A percentile compares a stretch with the other conserved stretches of the same genome.
phyloP scores from a whole-genome alignment of 257 asterid genomes.

The Linderniella brevidens region DNA sequence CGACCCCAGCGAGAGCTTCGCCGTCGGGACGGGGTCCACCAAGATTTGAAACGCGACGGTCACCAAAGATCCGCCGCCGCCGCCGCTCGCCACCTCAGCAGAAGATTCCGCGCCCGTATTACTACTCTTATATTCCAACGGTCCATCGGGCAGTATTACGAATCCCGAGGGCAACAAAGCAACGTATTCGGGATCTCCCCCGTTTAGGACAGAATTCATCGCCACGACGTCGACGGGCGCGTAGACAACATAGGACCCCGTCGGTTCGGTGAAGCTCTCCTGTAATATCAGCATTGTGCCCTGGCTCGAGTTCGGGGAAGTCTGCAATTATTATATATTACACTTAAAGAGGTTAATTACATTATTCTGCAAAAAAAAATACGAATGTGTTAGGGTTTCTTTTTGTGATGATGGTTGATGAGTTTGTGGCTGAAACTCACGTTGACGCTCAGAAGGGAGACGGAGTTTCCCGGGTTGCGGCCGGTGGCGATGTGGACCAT shows the following conservation, averaged over 20 bases:
- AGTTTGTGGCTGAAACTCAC: conserved; percentile 40
- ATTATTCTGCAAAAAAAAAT: no score
- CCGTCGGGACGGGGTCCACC: conserved; percentile 41
- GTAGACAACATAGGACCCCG: conserved; percentile 79
- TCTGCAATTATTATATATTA: conserved; percentile 15
- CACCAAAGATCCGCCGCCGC: conserved; percentile 27
- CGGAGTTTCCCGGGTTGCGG: conserved; percentile 45
- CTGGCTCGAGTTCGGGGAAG: conserved; percentile 79
- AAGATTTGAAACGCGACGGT: conserved; percentile 46
- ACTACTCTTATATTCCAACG: conserved; percentile 6
- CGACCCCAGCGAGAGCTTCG: conserved; percentile 38
- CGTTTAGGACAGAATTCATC: conserved; percentile 58
- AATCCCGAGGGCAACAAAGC: conserved; percentile 49
- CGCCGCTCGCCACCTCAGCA: conserved; percentile 22
- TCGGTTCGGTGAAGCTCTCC: conserved; percentile 68
- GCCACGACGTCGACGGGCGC: conserved; percentile 93
- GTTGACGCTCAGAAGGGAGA: conserved; percentile 68
- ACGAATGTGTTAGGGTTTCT: neutral
- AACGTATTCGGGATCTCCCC: conserved; percentile 38
- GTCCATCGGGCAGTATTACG: conserved; percentile 43
- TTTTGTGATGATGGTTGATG: neutral
- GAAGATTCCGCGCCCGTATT: conserved; percentile 15
- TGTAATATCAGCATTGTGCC: conserved; percentile 91
- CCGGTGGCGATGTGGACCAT: conserved; percentile 50
- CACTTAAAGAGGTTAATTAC: neutral